Evolutionary conservation across 805 yeast genomes (phyloP), one percentile per base, ranked within the genome.

Genomic region (Candida krabiensis): DNA sequence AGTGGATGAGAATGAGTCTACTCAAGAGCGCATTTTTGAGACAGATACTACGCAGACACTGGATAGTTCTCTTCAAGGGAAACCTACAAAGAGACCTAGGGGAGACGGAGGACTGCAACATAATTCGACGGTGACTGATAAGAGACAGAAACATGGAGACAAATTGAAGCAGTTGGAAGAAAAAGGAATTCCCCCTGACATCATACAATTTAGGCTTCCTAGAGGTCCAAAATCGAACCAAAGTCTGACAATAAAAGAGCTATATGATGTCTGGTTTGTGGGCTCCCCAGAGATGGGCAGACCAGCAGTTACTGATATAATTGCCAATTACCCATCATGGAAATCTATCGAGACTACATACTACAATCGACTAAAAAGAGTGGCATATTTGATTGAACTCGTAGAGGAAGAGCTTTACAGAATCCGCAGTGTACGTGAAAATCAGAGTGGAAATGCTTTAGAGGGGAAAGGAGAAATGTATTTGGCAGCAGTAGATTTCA

Each of bases 161-260:
- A 33, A 36, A 9, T 22, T 44, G 9, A 34, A 37, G 29, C 34
- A 38, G 14, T 19, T 48, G 4, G 43, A 44, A 19, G 22, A 30
- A 18, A 45, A 41, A 28, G 48, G 49, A 13, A 40, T 47, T 16
- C 49, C 46, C 13, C 15, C 28, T 3, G 45, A 35, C 15, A 43
- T 41, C 18, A 23, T 34, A 24, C 37, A 38, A 9, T 35, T 25
- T 19, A 37, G 34, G 37, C 40, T 39, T 7, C 50, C 42, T 29
- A 40, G 39, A 33, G 49, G 49, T 2, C 49, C 49, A 5, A 37
- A 40, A 17, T 40, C 46, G 12, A 45, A 45, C 30, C 32, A 35
- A 19, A 45, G 49, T 19, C 24, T 45, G 11, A 36, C 30, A 4
- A 32, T 45, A 12, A 35, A 38, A 12, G 46, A 45, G 21, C 37